These are phyloP conservation scores for Homolaphlyctis polyrhiza DNA, from an alignment of 371 early-diverging fungal genomes.

Conservation along the genomic window DNA sequence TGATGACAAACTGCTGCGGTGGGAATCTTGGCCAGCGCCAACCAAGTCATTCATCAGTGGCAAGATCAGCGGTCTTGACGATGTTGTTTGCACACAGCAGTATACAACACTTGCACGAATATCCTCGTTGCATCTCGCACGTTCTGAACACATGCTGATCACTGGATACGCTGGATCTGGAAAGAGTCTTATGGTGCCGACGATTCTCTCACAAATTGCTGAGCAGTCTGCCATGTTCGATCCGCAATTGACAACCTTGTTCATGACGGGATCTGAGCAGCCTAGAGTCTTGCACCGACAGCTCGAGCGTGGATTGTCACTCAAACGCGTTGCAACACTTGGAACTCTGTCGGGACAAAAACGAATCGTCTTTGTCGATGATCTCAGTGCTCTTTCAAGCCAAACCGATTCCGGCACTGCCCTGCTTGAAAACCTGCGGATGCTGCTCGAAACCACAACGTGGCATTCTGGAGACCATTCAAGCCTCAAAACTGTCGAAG, in stretches of 20 bases:
- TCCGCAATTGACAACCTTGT: background rate
- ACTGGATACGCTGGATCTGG: background rate
- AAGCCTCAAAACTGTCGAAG: slow-evolving; percentile 17
- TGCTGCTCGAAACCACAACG: slow-evolving; percentile 14
- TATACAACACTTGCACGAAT: too few species aligned
- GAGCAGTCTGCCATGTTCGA: background rate
- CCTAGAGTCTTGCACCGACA: slow-evolving; percentile 6
- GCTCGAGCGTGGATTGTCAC: slow-evolving; percentile 15
- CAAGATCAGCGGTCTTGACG: background rate
- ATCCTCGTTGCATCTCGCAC: too few species aligned
- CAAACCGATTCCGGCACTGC: slow-evolving; percentile 6
- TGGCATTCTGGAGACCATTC: slow-evolving; percentile 22
- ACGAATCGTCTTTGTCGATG: slow-evolving; percentile 27
- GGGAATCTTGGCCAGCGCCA: slow-evolving; percentile 15
- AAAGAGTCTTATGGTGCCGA: background rate
- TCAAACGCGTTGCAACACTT: slow-evolving; percentile 25
- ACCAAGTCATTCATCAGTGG: background rate
- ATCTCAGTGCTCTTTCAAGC: slow-evolving; percentile 5
- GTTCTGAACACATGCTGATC: background rate
- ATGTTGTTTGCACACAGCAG: background rate
- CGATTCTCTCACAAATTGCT: background rate
- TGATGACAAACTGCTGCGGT: slow-evolving; percentile 16
- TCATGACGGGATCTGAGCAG: background rate
- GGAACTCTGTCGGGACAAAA: slow-evolving; percentile 17
- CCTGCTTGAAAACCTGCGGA: slow-evolving; percentile 20